A percentile compares a stretch with the other conserved stretches of the same genome.
Evolutionary conservation across 2,329 filamentous ascomycete genomes (phyloP).

Genomic region (Blastomyces emzantsi): DNA sequence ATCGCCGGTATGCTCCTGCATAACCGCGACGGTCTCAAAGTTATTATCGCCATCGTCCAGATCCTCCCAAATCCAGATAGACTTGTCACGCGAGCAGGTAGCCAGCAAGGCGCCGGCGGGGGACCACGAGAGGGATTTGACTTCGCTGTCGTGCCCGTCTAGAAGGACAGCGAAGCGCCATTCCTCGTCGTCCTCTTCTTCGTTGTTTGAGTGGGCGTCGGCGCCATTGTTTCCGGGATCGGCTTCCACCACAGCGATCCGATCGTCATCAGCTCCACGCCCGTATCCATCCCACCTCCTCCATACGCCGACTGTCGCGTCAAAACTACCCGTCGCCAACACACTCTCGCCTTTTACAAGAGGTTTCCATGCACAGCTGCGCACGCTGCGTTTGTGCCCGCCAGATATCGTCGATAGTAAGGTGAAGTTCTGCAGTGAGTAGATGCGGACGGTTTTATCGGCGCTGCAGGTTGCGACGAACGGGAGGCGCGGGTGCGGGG

Average conservation of each 20-base stretch:
- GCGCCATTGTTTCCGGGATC: conserved; percentile 17
- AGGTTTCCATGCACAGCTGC: conserved; percentile 81
- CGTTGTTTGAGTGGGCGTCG: conserved; percentile 37
- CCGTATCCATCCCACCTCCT: conserved; percentile 49
- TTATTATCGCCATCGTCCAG: conserved; percentile 78
- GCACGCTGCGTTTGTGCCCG: conserved; percentile 85
- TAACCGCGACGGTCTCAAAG: conserved; percentile 90
- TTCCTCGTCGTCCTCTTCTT: conserved; percentile 60
- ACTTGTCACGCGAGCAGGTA: conserved; percentile 86
- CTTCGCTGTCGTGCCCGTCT: conserved; percentile 91
- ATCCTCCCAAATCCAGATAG: conserved; percentile 98
- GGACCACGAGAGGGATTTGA: conserved; percentile 65
- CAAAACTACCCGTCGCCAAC: conserved; percentile 86
- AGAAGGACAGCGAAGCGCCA: conserved; percentile 90
- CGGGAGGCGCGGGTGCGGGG: conserved; percentile 77
- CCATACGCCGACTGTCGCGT: conserved; percentile 83
- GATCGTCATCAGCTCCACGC: conserved; percentile 21
- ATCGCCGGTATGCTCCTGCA: conserved; percentile 90
- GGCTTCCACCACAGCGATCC: conserved; percentile 22
- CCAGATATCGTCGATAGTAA: conserved; percentile 72
- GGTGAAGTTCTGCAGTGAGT: conserved; percentile 72
- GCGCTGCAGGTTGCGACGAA: conserved; percentile 82
- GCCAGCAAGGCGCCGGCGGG: conserved; percentile 68
- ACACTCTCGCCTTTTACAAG: conserved; percentile 57
- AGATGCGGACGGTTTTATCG: conserved; percentile 78